Evolutionary conservation across 2,329 filamentous ascomycete species (phyloP).

Genomic region (Venturia aucupariae): DNA sequence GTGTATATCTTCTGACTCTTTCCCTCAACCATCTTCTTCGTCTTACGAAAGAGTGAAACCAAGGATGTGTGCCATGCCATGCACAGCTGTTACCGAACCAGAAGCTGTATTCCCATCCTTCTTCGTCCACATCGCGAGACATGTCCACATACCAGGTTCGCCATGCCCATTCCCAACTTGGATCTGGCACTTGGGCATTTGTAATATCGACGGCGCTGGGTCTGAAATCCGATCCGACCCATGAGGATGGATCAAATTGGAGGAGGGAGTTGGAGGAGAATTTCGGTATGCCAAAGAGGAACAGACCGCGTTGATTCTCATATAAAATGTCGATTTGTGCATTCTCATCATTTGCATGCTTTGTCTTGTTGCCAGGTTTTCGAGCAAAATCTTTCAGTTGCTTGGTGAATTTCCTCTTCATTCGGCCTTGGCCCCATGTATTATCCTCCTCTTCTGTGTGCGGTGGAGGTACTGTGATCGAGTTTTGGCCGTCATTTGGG

Average conservation of each 20-base stretch:
- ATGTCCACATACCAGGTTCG: slow-evolving; percentile 63
- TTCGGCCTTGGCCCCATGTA: slow-evolving; percentile 16
- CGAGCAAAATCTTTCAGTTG: slow-evolving; percentile 21
- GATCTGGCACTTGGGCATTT: slow-evolving; percentile 88
- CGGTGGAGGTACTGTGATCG: background rate
- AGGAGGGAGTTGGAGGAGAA: slow-evolving; percentile 82
- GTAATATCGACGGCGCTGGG: slow-evolving; percentile 60
- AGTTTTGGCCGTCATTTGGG: background rate
- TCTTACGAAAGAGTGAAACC: slow-evolving; percentile 94
- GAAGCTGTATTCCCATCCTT: slow-evolving; percentile 95
- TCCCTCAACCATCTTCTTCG: slow-evolving; percentile 80
- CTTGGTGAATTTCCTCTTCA: slow-evolving; percentile 16
- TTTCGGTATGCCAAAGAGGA: slow-evolving; percentile 80
- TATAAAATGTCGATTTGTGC: slow-evolving; percentile 66
- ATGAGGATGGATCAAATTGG: slow-evolving; percentile 74
- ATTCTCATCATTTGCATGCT: slow-evolving; percentile 15
- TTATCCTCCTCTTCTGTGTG: slow-evolving; percentile 9
- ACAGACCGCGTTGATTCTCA: slow-evolving; percentile 88
- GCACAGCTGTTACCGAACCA: slow-evolving; percentile 51
- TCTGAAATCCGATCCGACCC: slow-evolving; percentile 59
- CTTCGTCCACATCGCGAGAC: slow-evolving; percentile 76
- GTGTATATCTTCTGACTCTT: slow-evolving; percentile 50
- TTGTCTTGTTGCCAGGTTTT: slow-evolving; percentile 21
- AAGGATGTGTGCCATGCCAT: slow-evolving; percentile 82
- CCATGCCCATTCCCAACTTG: slow-evolving; percentile 87